Conservation (phyloP, 345 rosid species). For the Aquilaria yunnanensis region DNA sequence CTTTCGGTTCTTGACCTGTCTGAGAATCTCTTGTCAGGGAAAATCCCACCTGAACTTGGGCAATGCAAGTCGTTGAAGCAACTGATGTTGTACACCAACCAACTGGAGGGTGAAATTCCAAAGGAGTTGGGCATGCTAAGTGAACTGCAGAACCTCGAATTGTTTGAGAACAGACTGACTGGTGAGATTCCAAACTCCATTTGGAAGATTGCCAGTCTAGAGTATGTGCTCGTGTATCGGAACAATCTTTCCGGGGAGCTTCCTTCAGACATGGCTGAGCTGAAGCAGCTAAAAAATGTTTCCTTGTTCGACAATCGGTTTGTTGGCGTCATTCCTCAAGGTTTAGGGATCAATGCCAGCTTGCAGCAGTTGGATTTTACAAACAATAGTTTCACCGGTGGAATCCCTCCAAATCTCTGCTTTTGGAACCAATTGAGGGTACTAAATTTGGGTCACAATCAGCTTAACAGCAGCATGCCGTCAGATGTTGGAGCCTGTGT, state of each 20-base stretch:
- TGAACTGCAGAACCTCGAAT: slow-evolving; percentile 41
- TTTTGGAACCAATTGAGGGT: slow-evolving; percentile 35
- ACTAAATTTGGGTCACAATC: slow-evolving; percentile 57
- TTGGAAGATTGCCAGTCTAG: slow-evolving; percentile 61
- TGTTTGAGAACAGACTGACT: slow-evolving; percentile 50
- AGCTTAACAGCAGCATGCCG: slow-evolving; percentile 54
- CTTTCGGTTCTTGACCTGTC: slow-evolving; percentile 48
- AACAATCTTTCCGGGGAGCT: slow-evolving; percentile 69
- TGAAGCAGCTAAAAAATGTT: slow-evolving; percentile 41
- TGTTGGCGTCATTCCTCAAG: slow-evolving; percentile 51
- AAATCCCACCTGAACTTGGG: slow-evolving; percentile 63
- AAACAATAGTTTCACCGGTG: slow-evolving; percentile 51
- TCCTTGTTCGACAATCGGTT: slow-evolving; percentile 51
- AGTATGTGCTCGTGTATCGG: slow-evolving; percentile 40
- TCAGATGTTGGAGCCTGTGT: slow-evolving; percentile 45
- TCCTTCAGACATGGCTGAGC: slow-evolving; percentile 56
- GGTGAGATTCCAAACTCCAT: slow-evolving; percentile 70
- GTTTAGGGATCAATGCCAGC: slow-evolving; percentile 65
- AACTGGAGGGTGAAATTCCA: slow-evolving; percentile 66
- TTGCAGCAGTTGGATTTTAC: slow-evolving; percentile 56
- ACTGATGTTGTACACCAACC: slow-evolving; percentile 42
- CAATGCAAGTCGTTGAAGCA: slow-evolving; percentile 49
- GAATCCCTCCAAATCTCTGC: slow-evolving; percentile 71
- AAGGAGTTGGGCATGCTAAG: slow-evolving; percentile 43
- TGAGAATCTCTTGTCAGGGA: slow-evolving; percentile 60